Base-by-base conservation (phyloP, 1,139 yeast species). In the Lizanozyma gosingica region DNA sequence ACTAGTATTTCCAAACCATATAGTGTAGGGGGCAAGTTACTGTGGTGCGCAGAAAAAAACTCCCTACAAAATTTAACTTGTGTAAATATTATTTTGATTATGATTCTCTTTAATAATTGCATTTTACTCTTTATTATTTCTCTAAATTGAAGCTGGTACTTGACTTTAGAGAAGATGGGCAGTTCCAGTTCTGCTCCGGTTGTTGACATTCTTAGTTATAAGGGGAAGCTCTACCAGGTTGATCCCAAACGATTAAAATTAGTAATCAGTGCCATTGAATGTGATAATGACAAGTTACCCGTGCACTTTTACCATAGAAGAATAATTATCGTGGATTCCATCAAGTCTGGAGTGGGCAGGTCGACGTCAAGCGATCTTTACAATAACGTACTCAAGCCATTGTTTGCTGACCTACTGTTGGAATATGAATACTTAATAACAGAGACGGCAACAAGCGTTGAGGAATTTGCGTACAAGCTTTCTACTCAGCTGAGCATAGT, bases 271-370 rank as follows among this genome's bases (percentile, higher is more conserved):
- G 29, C 6, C 11, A 22, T 22, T 22, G 29, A 22, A 22, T 6
- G 29, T 6, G 29, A 22, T 22, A 11, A 22, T 22, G 29, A 22
- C 11, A 22, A 11, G 29, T 22, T 22, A 22, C 29, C 29, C 11
- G 9, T 11, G 11, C 29, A 22, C 29, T 22, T 22, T 22, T 6
- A 22, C 6, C 29, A 22, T 11, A 6, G 29, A 6, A 15, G 37
- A 6, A 43, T 54, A 2, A 35, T 49, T 2, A 55, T 71, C 0
- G 51, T 81, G 11, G 87, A 82, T 50, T 81, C 88, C 0, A 53
- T 73, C 2, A 55, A 57, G 9, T 78, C 87, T 0, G 87, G 87
- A 0, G 61, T 62, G 0, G 82, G 81, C 1, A 63, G 83, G 43
- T 41, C 47, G 1, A 45, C 50, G 1, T 45, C 54, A 1, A 62